Conservation (phyloP, 139 green algal genomes). For the Chlamydomonas incerta region DNA sequence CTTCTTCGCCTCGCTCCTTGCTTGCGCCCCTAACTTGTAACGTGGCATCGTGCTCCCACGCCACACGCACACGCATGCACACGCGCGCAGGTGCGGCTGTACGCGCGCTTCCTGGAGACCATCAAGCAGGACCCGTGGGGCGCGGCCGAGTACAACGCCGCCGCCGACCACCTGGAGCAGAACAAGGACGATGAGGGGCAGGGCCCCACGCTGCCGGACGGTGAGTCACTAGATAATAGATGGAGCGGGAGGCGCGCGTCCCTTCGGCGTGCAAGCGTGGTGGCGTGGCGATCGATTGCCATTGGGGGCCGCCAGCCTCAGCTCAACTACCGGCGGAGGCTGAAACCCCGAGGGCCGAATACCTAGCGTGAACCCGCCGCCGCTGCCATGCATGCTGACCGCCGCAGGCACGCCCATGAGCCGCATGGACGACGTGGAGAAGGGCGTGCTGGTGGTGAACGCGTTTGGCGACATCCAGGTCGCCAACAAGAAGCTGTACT, state of each 20-base stretch:
- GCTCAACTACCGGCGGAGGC: too few species aligned
- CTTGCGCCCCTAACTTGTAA: too few species aligned
- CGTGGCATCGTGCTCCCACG: too few species aligned
- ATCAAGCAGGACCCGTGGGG: conserved; percentile 34
- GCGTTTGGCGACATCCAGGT: conserved; percentile 30
- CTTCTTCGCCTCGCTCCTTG: too few species aligned
- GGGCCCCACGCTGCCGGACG: conserved; percentile 24
- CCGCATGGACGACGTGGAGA: conserved; percentile 29
- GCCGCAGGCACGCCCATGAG: conserved; percentile 19
- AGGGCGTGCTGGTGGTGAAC: conserved; percentile 30
- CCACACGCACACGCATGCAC: too few species aligned
- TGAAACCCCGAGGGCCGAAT: too few species aligned
- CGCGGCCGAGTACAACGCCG: conserved; percentile 12
- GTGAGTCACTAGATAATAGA: background rate
- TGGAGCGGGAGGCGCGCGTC: too few species aligned
- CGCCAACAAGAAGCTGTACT: conserved; percentile 13
- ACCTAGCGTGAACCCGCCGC: too few species aligned
- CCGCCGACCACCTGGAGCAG: conserved; percentile 16
- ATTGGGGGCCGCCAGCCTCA: too few species aligned
- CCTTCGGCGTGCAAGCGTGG: too few species aligned
- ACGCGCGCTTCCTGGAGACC: conserved; percentile 34
- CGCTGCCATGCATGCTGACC: too few species aligned
- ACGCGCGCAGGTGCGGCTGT: background rate
- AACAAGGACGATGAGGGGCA: conserved; percentile 7
- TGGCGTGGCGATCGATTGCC: too few species aligned